Percentiles rank a stretch among this genome's conserved stretches.
Evolutionary conservation across 805 yeast species (phyloP).

Genomic region (Hanseniaspora meyeri): DNA sequence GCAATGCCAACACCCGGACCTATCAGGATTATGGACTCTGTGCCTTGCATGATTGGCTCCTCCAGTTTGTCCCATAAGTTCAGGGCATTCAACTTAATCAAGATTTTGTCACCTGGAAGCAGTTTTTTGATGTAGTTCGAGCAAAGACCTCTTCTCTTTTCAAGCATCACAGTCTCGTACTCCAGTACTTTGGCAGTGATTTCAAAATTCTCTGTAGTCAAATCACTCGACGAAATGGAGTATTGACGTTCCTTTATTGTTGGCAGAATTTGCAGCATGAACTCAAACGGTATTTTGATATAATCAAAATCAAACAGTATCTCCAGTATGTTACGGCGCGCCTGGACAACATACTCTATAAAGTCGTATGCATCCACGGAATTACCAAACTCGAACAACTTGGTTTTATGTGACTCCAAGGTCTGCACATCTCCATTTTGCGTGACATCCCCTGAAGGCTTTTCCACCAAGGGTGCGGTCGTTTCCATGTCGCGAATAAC

Average conservation of each 20-base stretch:
- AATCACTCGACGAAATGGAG: constrained; percentile 57
- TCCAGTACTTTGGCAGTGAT: constrained; percentile 75
- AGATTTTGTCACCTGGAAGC: constrained; percentile 30
- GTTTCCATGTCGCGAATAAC: background rate
- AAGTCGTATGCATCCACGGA: constrained; percentile 68
- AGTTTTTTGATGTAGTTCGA: constrained; percentile 58
- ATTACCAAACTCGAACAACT: constrained; percentile 59
- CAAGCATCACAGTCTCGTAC: constrained; percentile 67
- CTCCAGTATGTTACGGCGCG: constrained; percentile 77
- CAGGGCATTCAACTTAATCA: constrained; percentile 41
- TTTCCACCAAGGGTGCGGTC: background rate
- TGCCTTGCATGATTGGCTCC: constrained; percentile 28
- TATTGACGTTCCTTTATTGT: constrained; percentile 66
- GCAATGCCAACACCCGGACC: constrained; percentile 97
- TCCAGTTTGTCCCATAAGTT: constrained; percentile 18
- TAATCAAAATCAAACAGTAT: constrained; percentile 70
- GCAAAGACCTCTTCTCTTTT: constrained; percentile 70
- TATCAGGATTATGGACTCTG: constrained; percentile 41
- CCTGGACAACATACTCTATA: constrained; percentile 85
- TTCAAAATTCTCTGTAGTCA: constrained; percentile 38
- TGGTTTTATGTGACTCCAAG: constrained; percentile 49
- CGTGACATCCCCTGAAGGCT: constrained; percentile 14
- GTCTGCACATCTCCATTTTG: constrained; percentile 27
- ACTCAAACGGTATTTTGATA: constrained; percentile 61
- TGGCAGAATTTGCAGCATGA: constrained; percentile 69